These are phyloP conservation scores for Phytophthora pinifolia DNA, from an alignment of 352 stramenopile genomes.

Conservation along the genomic window DNA sequence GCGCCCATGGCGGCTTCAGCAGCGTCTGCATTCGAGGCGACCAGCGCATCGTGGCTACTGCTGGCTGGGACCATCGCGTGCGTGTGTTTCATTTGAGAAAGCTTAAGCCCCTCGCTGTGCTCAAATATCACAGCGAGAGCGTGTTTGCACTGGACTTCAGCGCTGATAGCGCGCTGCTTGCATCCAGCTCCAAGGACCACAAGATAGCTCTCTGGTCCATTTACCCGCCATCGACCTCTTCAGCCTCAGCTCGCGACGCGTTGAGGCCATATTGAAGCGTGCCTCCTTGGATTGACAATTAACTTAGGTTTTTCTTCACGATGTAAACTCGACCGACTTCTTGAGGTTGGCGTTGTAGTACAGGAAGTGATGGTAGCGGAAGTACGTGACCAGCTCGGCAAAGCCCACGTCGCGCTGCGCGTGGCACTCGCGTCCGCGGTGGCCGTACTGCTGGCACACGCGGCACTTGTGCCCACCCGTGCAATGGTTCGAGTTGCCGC, in stretches of 20 bases:
- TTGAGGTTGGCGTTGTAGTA: slow-evolving; percentile 91
- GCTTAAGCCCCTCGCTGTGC: slow-evolving; percentile 71
- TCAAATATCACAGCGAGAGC: slow-evolving; percentile 81
- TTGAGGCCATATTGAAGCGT: slow-evolving; percentile 37
- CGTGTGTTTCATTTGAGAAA: slow-evolving; percentile 77
- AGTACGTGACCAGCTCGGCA: slow-evolving; percentile 82
- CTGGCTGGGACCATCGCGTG: slow-evolving; percentile 75
- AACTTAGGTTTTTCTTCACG: slow-evolving; percentile 29
- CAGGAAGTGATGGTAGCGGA: slow-evolving; percentile 86
- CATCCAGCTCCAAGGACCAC: slow-evolving; percentile 78
- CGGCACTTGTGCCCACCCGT: slow-evolving; percentile 82
- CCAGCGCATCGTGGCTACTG: slow-evolving; percentile 78
- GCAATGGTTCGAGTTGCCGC: slow-evolving; percentile 71
- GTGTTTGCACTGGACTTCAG: slow-evolving; percentile 77
- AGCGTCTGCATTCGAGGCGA: slow-evolving; percentile 64
- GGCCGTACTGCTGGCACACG: slow-evolving; percentile 82
- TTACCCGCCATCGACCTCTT: slow-evolving; percentile 51
- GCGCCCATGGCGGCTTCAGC: slow-evolving; percentile 63
- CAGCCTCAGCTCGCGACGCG: slow-evolving; percentile 18
- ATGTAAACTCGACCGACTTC: slow-evolving; percentile 83
- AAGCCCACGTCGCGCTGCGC: slow-evolving; percentile 78
- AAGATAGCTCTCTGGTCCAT: slow-evolving; percentile 82
- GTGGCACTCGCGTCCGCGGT: slow-evolving; percentile 83
- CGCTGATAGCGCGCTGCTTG: slow-evolving; percentile 51
- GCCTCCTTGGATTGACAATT: slow-evolving; percentile 10